phyloP scores from a whole-genome alignment of 176 grass and related monocot species.

The Dactylis glomerata region DNA sequence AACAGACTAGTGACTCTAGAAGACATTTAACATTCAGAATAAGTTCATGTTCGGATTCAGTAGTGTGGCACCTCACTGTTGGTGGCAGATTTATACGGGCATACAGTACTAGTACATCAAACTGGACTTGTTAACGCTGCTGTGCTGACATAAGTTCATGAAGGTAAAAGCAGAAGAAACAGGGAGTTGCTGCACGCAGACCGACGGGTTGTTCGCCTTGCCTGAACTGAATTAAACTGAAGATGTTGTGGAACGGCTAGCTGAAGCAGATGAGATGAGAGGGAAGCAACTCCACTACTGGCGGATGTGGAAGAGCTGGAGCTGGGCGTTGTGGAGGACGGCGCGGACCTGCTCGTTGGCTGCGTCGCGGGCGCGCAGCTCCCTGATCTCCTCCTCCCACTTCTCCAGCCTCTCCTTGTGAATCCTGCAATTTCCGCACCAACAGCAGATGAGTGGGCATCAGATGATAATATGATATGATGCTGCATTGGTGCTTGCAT shows the following conservation, averaged over 20 bases:
- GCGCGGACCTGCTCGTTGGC: conserved; percentile 57
- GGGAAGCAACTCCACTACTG: not conserved
- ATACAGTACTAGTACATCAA: not conserved
- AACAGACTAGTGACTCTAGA: too few relatives aligned
- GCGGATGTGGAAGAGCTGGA: conserved; percentile 61
- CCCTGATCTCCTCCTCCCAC: conserved; percentile 81
- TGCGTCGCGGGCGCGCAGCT: conserved; percentile 62
- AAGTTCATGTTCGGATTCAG: not conserved
- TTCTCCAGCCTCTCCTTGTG: conserved; percentile 79
- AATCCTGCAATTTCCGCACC: conserved; percentile 36
- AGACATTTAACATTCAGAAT: not conserved
- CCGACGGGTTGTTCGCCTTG: not conserved
- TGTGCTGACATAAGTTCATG: not conserved
- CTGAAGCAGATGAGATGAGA: not conserved
- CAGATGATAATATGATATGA: not conserved
- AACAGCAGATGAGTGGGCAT: not conserved
- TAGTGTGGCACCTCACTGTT: not conserved
- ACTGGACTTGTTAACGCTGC: not conserved
- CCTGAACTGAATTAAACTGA: not conserved
- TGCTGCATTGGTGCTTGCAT: not conserved
- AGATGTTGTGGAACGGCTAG: conserved; percentile 2
- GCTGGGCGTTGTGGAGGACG: conserved; percentile 74
- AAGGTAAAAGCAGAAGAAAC: not conserved
- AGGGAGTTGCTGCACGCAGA: not conserved
- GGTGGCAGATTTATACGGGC: not conserved